Evolutionary conservation across 352 stramenopile genomes (phyloP), one percentile per base, ranked within the genome.

Genomic region (Phytophthora capsici): DNA sequence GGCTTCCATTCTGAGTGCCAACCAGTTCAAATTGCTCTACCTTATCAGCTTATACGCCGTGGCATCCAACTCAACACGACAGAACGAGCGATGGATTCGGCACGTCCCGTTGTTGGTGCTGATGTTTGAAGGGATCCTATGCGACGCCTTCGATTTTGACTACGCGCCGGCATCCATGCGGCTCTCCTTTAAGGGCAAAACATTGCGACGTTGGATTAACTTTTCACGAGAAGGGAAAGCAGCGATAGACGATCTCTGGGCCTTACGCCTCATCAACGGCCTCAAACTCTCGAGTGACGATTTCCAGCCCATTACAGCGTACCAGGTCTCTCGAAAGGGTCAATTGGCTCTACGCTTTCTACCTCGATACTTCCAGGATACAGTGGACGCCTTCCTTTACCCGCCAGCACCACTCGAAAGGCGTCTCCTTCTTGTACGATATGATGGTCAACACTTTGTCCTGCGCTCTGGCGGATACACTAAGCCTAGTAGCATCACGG

Each of bases 21-120:
- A 98, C 71, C 96, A 99, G 71, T 98, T 98, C 76, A 95, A 98
- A 55, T 64, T 99, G 46, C 77, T 99, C 6, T 99, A 99, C 73
- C 80, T 99, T 55, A 93, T 99, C 60, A 96, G 90, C 32, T 66
- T 99, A 41, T 98, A 99, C 73, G 95, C 96, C 6, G 82, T 96
- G 48, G 87, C 90, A 32, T 92, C 94, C 22, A 88, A 91, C 52
- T 89, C 87, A 45, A 84, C 84, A 23, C 87, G 96, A 45, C 88
- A 97, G 55, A 98, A 97, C 54, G 95, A 99, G 71, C 77, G 93
- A 38, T 99, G 97, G 97, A 90, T 99, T 52, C 87, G 96, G 38
- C 98, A 99, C 51, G 88, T 97, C 20, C 91, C 97, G 40, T 69
- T 99, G 28, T 85, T 98, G 37, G 97, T 99, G 64, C 82, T 99